phyloP scores from a whole-genome alignment of 345 rosid species.

The Cardamine chenopodiifolia region DNA sequence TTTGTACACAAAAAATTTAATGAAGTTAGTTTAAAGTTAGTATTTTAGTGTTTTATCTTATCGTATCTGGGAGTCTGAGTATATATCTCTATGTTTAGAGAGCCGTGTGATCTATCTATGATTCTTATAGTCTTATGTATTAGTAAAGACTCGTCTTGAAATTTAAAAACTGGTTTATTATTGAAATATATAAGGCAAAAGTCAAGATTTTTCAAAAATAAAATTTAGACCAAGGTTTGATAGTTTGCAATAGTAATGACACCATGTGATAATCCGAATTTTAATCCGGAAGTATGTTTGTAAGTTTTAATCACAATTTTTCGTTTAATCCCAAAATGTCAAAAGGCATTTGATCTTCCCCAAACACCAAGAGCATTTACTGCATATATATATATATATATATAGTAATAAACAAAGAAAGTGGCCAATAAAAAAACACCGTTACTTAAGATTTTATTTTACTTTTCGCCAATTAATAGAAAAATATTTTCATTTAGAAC shows the following conservation, averaged over 20 bases:
- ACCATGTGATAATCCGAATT: no score
- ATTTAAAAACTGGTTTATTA: no score
- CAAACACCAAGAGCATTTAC: background rate
- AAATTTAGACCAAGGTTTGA: no score
- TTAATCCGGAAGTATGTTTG: background rate
- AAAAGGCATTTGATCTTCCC: background rate
- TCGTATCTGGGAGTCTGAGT: conserved; percentile 6
- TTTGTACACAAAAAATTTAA: background rate
- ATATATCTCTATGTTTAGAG: conserved; percentile 27
- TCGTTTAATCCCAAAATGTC: background rate
- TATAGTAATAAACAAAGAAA: background rate
- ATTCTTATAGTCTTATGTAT: no score
- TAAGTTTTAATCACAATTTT: background rate
- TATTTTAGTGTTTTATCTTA: background rate
- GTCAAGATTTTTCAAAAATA: no score
- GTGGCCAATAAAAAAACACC: background rate
- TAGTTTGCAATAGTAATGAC: background rate
- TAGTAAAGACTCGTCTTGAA: background rate
- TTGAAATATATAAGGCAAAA: no score
- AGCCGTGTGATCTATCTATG: conserved; percentile 22
- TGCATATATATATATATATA: background rate
- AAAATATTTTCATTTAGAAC: background rate
- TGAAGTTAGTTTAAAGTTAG: conserved; percentile 12
- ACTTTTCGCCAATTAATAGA: background rate
- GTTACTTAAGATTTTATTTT: background rate